Evolutionary conservation across 2,329 filamentous ascomycete genomes (phyloP), one percentile per base, ranked within the genome.

Genomic region (Elsinoe batatas): DNA sequence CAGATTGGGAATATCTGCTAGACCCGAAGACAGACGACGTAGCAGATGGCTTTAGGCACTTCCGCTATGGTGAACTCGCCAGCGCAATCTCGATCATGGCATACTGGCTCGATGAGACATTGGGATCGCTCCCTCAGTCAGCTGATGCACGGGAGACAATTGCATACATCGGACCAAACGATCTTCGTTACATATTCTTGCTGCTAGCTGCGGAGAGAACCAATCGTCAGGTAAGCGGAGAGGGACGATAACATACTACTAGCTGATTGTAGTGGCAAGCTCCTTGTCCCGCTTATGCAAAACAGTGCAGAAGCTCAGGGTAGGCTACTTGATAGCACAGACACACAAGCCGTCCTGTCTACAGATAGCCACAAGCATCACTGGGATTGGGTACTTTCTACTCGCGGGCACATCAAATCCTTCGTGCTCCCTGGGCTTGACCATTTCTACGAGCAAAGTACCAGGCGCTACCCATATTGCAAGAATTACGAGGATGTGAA

Each of bases 41-140:
- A 3, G 15, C 30, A 13, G 36, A 53, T 30, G 61, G 60, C 26
- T 61, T 60, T 49, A 22, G 35, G 20, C 35, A 56, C 3, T 40
- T 62, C 12, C 58, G 38, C 15, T 60, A 60, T 47, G 40, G 44
- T 8, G 46, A 42, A 1, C 54, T 61, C 4, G 54, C 54, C 2
- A 53, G 57, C 17, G 58, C 58, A 6, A 50, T 61, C 13, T 54
- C 60, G 22, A 46, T 35, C 10, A 40, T 47, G 10, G 56, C 58
- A 15, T 60, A 35, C 44, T 62, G 61, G 60, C 56, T 62, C 10
- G 58, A 62, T 35, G 42, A 57, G 35, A 30, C 20, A 1, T 40
- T 62, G 7, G 57, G 50, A n/a, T 17, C 15, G 10, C 33, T 53
- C 11, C 3, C 35, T 13, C 35, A 30, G 4, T 18, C 40, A 18